Percentiles rank a stretch among this genome's conserved stretches.
These are phyloP conservation scores for Neonectria magnoliae DNA, from an alignment of 2,329 filamentous ascomycete species.

Conservation along the genomic window DNA sequence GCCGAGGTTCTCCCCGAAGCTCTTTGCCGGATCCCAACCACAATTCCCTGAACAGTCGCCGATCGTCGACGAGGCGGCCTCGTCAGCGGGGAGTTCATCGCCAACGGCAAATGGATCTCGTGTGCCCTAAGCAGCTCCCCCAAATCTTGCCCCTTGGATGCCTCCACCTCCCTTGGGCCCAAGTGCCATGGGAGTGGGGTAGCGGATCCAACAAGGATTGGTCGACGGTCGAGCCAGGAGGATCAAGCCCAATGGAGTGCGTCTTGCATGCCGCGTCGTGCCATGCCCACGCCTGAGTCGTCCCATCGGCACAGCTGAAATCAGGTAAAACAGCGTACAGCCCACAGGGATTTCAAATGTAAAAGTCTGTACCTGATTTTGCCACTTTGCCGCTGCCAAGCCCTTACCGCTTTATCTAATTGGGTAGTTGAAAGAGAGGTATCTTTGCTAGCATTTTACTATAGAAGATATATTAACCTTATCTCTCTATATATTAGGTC, in stretches of 20 bases:
- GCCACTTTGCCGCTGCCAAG: too few relatives aligned
- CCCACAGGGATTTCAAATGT: too few relatives aligned
- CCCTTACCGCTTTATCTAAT: too few relatives aligned
- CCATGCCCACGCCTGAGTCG: constrained; percentile 13
- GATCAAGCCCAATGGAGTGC: constrained; percentile 14
- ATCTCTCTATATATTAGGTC: too few relatives aligned
- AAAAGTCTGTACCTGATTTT: too few relatives aligned
- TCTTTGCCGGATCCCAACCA: constrained; percentile 20
- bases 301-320: constrained; percentile 8
- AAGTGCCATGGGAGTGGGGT: constrained; percentile 12
- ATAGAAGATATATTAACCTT: too few relatives aligned
- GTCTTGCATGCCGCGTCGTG: constrained; percentile 13
- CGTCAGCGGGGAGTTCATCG: constrained; percentile 22
- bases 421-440: too few relatives aligned
- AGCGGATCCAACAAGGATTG: not conserved
- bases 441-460: too few relatives aligned
- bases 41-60: constrained; percentile 22
- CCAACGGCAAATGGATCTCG: constrained; percentile 1
- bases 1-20: constrained; percentile 24
- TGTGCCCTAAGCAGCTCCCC: constrained; percentile 1
- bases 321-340: constrained; percentile 1
- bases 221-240: constrained; percentile 2
- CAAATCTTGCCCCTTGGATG: constrained; percentile 4
- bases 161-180: constrained; percentile 11
- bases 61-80: constrained; percentile 5